These are phyloP conservation scores for Hyphodiscus sp. DNA, from an alignment of 2,329 filamentous ascomycete species.

Conservation along the genomic window DNA sequence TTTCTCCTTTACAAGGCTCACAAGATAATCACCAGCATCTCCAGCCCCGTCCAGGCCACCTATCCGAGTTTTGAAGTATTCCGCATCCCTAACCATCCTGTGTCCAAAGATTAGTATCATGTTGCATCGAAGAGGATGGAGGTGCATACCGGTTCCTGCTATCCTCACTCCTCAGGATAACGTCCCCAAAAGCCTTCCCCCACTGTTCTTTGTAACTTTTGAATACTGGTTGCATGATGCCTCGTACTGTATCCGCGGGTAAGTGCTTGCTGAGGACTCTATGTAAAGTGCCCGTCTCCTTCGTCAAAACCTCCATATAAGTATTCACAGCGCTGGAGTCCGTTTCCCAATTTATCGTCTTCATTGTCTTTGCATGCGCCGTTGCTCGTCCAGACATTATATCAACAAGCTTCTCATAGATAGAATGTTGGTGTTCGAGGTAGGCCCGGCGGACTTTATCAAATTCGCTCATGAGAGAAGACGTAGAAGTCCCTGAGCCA, in stretches of 20 bases:
- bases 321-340: constrained; percentile 39
- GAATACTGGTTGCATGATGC: constrained; percentile 67
- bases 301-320: constrained; percentile 67
- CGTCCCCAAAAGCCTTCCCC: constrained; percentile 55
- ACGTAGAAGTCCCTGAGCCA: constrained; percentile 42
- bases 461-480: constrained; percentile 44
- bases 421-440: constrained; percentile 65
- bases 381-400: constrained; percentile 62
- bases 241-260: constrained; percentile 53
- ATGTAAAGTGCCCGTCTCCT: constrained; percentile 64
- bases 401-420: constrained; percentile 68
- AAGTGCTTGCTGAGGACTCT: constrained; percentile 64
- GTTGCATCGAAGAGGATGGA: neutral
- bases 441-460: constrained; percentile 25
- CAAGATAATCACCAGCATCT: constrained; percentile 63
- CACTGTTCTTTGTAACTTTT: constrained; percentile 60
- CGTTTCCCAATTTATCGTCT: constrained; percentile 57
- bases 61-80: constrained; percentile 55
- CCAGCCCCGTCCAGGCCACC: constrained; percentile 59
- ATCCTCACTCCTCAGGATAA: constrained; percentile 48
- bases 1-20: constrained; percentile 58
- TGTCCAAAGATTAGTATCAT: constrained; percentile 4
- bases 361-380: constrained; percentile 57
- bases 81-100: constrained; percentile 58
- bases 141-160: constrained; percentile 54